Conservation (phyloP, 257 asterid species). For the Striga asiatica region DNA sequence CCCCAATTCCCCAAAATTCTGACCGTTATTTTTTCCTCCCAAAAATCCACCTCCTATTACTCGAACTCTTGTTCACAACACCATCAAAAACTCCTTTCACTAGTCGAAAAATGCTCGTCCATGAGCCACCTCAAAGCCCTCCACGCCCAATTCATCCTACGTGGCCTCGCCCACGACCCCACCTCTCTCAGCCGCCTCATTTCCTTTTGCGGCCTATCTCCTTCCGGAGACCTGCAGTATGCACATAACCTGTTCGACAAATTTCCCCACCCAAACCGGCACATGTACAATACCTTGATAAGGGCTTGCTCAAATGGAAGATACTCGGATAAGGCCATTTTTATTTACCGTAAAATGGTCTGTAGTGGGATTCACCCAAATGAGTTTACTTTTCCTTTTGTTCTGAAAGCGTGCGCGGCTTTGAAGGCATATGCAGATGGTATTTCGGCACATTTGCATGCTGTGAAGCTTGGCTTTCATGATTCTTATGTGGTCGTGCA, state of each 20-base stretch:
- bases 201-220: conserved; percentile 35
- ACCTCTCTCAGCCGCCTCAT: conserved; percentile 59
- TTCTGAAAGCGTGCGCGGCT: conserved; percentile 60
- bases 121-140: conserved; percentile 50
- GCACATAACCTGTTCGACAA: conserved; percentile 46
- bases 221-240: conserved; percentile 38
- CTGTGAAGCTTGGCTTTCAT: conserved; percentile 41
- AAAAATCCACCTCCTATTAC: conserved; percentile 1
- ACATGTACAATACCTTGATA: conserved; percentile 58
- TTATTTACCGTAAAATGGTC: conserved; percentile 26
- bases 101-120: conserved; percentile 31
- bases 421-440: conserved; percentile 34
- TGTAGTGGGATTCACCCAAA: conserved; percentile 30
- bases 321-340: conserved; percentile 24
- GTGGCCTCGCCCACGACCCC: conserved; percentile 41
- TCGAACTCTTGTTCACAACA: background rate
- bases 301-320: conserved; percentile 39
- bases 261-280: conserved; percentile 47
- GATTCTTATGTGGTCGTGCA: conserved; percentile 39
- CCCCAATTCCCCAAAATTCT: conserved; percentile 14
- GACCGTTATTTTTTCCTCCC: background rate
- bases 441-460: conserved; percentile 35
- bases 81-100: conserved; percentile 10
- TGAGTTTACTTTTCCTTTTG: conserved; percentile 57
- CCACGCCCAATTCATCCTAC: conserved; percentile 52